phyloP scores from a whole-genome alignment of 139 green algal genomes.

The Asterochloris sp. region DNA sequence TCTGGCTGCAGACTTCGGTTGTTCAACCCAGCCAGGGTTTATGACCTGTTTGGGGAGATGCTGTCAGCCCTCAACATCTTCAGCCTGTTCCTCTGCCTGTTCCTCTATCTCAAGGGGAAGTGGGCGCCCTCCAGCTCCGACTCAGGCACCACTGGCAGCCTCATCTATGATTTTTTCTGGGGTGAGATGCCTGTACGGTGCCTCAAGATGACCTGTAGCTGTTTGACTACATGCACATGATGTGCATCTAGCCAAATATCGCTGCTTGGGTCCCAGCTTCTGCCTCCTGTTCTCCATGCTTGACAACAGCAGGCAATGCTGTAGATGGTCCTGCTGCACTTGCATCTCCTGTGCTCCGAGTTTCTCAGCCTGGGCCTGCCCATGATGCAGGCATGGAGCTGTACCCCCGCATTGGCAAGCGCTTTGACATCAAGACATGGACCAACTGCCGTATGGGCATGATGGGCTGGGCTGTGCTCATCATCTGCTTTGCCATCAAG shows the following conservation, averaged over 20 bases:
- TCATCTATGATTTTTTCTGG: constrained; percentile 80
- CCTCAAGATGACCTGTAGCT: neutral
- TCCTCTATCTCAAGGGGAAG: constrained; percentile 62
- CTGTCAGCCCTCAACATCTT: constrained; percentile 57
- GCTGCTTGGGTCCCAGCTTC: no score
- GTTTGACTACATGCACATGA: neutral
- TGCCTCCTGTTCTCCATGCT: no score
- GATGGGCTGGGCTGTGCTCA: constrained; percentile 65
- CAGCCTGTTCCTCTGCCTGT: constrained; percentile 53
- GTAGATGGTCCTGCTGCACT: no score
- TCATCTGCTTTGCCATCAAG: constrained; percentile 53
- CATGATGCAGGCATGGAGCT: constrained; percentile 54
- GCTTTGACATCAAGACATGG: constrained; percentile 79
- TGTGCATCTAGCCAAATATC: no score
- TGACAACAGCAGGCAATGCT: neutral
- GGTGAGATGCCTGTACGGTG: constrained; percentile 26
- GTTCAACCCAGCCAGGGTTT: constrained; percentile 58
- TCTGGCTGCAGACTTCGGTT: constrained; percentile 14
- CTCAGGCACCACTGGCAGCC: constrained; percentile 50
- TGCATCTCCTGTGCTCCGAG: neutral
- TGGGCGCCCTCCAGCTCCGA: constrained; percentile 42
- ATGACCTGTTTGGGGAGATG: constrained; percentile 67
- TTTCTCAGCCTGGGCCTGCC: neutral
- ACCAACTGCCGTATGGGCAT: constrained; percentile 84
- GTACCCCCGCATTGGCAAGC: constrained; percentile 64